Evolutionary conservation across 768 basidiomycete species (phyloP), one percentile per base, ranked within the genome.

Genomic region (Melanogaster broomeanus): DNA sequence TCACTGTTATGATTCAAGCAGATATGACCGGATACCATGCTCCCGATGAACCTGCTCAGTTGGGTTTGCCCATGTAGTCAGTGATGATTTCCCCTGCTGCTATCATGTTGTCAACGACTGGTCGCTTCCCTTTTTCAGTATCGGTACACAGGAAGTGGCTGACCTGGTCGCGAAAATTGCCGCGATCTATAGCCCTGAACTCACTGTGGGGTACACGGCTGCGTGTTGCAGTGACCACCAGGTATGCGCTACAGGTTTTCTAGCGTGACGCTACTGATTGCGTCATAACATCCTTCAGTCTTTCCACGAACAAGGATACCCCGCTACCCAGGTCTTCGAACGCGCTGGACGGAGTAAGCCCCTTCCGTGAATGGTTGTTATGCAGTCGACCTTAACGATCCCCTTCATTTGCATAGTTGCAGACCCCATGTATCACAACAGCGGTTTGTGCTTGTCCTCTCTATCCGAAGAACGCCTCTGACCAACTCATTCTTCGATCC

Each of bases 151-250:
- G 1, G 86, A 88, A 61, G 92, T 87, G 1, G 77, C 85, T 0
- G 79, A 89, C 53, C 77, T 96, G 19, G 80, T 95, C 8, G 75
- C 81, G 4, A 91, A 88, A 60, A 62, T 94, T 2, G 87, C 91
- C 15, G 74, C 74, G 4, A 77, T 96, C 37, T 96, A 96, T 65
- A 87, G 86, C 56, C 90, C 89, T 7, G 88, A 93, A 64, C 73
- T 92, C 22, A 77, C 65, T 1, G 83, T 93, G 33, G 90, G 88
- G 24, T 78, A 75, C 51, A 84, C 88, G 0, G 60, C 82, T 73
- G 91, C 82, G 24, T 97, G 93, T 70, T 97, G 94, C 72, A 93
- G 91, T 59, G 94, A 95, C 61, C 91, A 96, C 64, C 90, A 92
- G 77, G 87, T 82, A 62, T 46, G 69, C 56, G 6, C 30, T 16